Percentiles rank a stretch among this genome's conserved stretches.
Conservation (phyloP, 164 flowering plant genomes). For the Piper betle region DNA sequence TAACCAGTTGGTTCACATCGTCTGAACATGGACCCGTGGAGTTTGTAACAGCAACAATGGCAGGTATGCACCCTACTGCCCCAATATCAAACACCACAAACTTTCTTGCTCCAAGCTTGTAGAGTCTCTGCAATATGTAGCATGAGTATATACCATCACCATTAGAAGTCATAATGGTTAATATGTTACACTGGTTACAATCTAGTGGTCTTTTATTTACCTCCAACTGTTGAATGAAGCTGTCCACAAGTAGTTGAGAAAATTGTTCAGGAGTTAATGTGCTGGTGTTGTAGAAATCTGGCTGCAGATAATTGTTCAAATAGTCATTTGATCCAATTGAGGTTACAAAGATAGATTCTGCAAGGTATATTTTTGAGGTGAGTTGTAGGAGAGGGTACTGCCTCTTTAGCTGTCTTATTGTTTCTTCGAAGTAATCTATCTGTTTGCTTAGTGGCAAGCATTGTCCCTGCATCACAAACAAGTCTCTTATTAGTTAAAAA, state of each 20-base stretch:
- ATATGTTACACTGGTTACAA: neutral
- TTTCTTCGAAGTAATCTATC: slow-evolving; percentile 26
- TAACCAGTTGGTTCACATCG: neutral
- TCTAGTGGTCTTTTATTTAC: slow-evolving; percentile 8
- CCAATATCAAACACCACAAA: slow-evolving; percentile 1
- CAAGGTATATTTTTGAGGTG: slow-evolving; percentile 8
- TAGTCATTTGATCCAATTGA: slow-evolving; percentile 47
- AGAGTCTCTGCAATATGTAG: neutral
- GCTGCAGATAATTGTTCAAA: slow-evolving; percentile 45
- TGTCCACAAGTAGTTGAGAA: slow-evolving; percentile 46
- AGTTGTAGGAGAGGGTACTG: neutral
- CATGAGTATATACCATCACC: neutral
- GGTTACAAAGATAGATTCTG: slow-evolving; percentile 18
- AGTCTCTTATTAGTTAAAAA: neutral
- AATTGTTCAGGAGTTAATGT: slow-evolving; percentile 49
- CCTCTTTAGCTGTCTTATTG: slow-evolving; percentile 30
- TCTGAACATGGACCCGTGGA: neutral
- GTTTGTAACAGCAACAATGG: neutral
- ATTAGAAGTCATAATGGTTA: neutral
- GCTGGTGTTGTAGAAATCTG: slow-evolving; percentile 34
- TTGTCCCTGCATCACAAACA: slow-evolving; percentile 29
- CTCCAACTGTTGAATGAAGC: slow-evolving; percentile 35
- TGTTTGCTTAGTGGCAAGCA: slow-evolving; percentile 43
- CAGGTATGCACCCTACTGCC: slow-evolving; percentile 1
- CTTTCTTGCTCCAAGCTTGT: neutral